phyloP scores from a whole-genome alignment of 2,329 filamentous ascomycete species.

The Fusarium transvaalense region DNA sequence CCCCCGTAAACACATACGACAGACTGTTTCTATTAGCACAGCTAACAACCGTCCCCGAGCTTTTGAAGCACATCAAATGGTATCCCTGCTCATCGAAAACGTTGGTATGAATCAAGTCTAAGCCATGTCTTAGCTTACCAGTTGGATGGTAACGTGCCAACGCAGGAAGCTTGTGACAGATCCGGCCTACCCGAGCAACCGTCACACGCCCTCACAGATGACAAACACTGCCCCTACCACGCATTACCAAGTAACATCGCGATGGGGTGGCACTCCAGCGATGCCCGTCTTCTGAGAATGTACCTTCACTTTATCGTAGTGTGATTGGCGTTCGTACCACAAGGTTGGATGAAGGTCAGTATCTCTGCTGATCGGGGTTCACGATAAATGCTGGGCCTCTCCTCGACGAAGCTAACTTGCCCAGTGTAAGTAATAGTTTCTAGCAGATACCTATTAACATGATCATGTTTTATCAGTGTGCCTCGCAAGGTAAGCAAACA shows the following conservation, averaged over 20 bases:
- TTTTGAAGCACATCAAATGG: not conserved
- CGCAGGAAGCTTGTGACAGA: not conserved
- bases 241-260: constrained; percentile 4
- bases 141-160: not conserved
- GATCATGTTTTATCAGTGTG: not conserved
- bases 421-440: no score
- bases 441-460: not conserved
- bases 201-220: not conserved
- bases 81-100: not conserved
- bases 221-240: not conserved
- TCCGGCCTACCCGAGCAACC: not conserved
- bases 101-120: not conserved
- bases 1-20: not conserved
- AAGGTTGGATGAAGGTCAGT: not conserved
- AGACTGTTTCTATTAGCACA: not conserved
- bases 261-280: constrained; percentile 11
- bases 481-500: no score
- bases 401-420: no score
- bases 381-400: not conserved
- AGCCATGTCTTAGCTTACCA: not conserved
- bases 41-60: no score
- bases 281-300: constrained; percentile 1
- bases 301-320: constrained; percentile 1
- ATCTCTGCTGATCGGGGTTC: not conserved
- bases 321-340: not conserved